These are phyloP conservation scores for Populus nigra DNA, from an alignment of 345 rosid genomes.

Conservation along the genomic window DNA sequence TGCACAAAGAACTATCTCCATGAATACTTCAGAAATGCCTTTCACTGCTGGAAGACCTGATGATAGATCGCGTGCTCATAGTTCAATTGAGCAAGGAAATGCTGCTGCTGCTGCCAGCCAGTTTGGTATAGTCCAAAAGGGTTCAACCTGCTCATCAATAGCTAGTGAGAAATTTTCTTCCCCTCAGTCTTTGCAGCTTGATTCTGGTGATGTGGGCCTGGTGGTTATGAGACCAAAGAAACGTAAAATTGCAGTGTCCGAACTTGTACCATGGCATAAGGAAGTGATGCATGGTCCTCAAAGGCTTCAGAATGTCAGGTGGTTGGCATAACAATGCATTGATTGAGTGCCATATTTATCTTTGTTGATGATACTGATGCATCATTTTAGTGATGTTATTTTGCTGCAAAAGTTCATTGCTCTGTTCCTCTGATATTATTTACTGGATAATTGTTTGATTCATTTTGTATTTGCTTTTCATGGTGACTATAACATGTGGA, in stretches of 20 bases:
- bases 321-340: slow-evolving; percentile 9
- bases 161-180: slow-evolving; percentile 38
- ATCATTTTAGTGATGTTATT: not conserved
- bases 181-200: slow-evolving; percentile 38
- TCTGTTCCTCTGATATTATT: not conserved
- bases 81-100: slow-evolving; percentile 34
- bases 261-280: slow-evolving; percentile 63
- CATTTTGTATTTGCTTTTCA: not conserved
- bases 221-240: slow-evolving; percentile 47
- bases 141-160: slow-evolving; percentile 22
- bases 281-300: slow-evolving; percentile 45
- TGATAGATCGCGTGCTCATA: slow-evolving; percentile 38
- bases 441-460: not conserved
- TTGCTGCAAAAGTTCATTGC: not conserved
- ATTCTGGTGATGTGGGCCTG: slow-evolving; percentile 32
- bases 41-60: slow-evolving; percentile 39
- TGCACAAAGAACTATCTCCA: slow-evolving; percentile 29
- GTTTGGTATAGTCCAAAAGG: slow-evolving; percentile 28
- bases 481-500: not conserved
- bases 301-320: slow-evolving; percentile 67
- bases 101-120: slow-evolving; percentile 27
- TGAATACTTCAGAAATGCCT: slow-evolving; percentile 42
- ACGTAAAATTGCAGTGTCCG: slow-evolving; percentile 56
- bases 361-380: not conserved
- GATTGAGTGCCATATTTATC: not conserved